Evolutionary conservation across 2,329 filamentous ascomycete species (phyloP), one percentile per base, ranked within the genome.

Genomic region (Talaromyces albobiverticillius): DNA sequence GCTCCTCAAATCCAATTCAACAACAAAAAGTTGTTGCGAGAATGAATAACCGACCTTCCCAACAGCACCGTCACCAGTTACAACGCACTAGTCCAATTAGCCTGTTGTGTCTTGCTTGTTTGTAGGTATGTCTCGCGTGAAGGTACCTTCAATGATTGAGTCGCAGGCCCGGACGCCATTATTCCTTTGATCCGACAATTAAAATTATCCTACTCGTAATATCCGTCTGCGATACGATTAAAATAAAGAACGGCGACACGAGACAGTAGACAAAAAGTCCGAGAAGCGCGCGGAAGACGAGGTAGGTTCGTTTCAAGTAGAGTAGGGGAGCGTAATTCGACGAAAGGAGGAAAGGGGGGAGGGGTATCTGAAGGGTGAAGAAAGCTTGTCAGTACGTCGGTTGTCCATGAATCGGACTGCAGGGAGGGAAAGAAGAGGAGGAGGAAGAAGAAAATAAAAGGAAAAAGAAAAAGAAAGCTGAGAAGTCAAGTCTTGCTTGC

Each of bases 1-100:
- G 46, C 45, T n/a, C 45, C 49, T 49, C 42, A 46, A 20, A n/a
- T 53, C 57, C 8, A 25, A 3, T 5, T 31, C 4, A 26, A 14
- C 23, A 26, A 25, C 10, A 6, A 29, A 29, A 10, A 18, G 40
- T 43, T 31, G 9, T 38, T 42, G 18, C 41, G 45, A 9, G 9
- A 40, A 8, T 14, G n/a, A 16, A 55, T 18, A 54, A 73, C 79
- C 76, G 77, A 96, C 92, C 85, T 99, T 99, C 76, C 94, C 94
- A 67, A 99, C 94, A 72, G 94, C 94, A 89, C 94, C 94, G 76
- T 99, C 94, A 79, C 94, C 94, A 60, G 94, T 97, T 71, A 99
- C 94, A 72, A 99, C 94, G 75, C 94, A 99, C 91, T 96, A 32
- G n/a, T 65, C 53, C 63, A 61, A 68, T 76, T 71, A 73, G 69